Evolutionary conservation across 805 yeast genomes (phyloP).

Genomic region (Brettanomyces sp.): DNA sequence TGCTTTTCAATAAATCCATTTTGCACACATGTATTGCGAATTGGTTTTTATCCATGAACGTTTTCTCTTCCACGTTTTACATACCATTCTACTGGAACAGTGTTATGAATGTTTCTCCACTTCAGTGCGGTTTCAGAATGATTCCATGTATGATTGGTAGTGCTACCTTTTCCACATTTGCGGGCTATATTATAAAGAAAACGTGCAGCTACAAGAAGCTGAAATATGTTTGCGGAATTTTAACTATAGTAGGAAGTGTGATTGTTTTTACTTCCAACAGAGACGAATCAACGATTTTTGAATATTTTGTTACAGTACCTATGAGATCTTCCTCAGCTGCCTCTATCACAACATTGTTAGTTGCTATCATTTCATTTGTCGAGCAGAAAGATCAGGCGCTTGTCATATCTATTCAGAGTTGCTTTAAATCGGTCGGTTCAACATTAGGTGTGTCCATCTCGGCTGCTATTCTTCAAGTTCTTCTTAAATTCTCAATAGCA

Average conservation of each 20-base stretch:
- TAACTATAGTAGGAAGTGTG: conserved; percentile 41
- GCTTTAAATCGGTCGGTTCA: conserved; percentile 47
- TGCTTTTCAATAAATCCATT: conserved; percentile 51
- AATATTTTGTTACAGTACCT: conserved; percentile 36
- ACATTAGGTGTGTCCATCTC: conserved; percentile 44
- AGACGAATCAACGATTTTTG: conserved; percentile 21
- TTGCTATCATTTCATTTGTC: conserved; percentile 72
- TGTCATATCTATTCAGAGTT: conserved; percentile 83
- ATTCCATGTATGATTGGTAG: conserved; percentile 58
- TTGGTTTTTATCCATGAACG: conserved; percentile 64
- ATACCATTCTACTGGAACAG: conserved; percentile 51
- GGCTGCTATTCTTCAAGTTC: conserved; percentile 35
- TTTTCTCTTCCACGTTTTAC: conserved; percentile 55
- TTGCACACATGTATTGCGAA: conserved; percentile 57
- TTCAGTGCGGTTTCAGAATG: conserved; percentile 31
- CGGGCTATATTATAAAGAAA: conserved; percentile 57
- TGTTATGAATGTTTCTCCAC: conserved; percentile 19
- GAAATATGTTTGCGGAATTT: conserved; percentile 25
- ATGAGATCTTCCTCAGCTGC: conserved; percentile 62
- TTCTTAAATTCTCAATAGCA: conserved; percentile 8
- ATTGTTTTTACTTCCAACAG: conserved; percentile 20
- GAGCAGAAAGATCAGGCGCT: conserved; percentile 66
- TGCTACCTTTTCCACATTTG: conserved; percentile 53
- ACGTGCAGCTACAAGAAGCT: conserved; percentile 58
- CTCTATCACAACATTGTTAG: conserved; percentile 58